phyloP scores from a whole-genome alignment of 2,329 filamentous ascomycete species.

The Exutisphaerella laricina region DNA sequence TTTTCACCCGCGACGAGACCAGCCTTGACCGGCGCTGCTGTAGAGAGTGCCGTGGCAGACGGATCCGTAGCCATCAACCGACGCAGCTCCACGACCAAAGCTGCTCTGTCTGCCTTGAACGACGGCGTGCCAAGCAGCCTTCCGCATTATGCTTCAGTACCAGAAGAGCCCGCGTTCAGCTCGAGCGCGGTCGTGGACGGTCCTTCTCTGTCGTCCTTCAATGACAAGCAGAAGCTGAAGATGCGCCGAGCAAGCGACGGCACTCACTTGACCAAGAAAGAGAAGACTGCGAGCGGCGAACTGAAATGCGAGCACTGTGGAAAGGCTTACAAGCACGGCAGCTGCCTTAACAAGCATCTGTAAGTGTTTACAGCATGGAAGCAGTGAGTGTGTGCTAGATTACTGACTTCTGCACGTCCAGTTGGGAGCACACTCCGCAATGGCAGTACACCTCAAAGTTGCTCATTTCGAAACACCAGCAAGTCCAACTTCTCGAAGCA shows the following conservation, averaged over 20 bases:
- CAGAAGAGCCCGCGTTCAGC: slow-evolving; percentile 32
- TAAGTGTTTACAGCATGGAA: slow-evolving; percentile 53
- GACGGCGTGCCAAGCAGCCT: slow-evolving; percentile 59
- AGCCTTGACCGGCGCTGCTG: slow-evolving; percentile 66
- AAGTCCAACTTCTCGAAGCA: slow-evolving; percentile 94
- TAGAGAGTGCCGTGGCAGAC: slow-evolving; percentile 56
- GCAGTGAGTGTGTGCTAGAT: not conserved
- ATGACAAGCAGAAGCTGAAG: slow-evolving; percentile 46
- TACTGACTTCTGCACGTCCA: slow-evolving; percentile 41
- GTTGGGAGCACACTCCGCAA: slow-evolving; percentile 98
- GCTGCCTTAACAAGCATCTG: slow-evolving; percentile 99
- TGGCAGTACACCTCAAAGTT: slow-evolving; percentile 97
- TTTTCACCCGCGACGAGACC: slow-evolving; percentile 68
- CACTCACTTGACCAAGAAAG: slow-evolving; percentile 72
- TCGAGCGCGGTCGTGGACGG: slow-evolving; percentile 61
- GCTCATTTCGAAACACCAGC: slow-evolving; percentile 98
- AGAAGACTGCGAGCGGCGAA: slow-evolving; percentile 76
- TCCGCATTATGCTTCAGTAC: slow-evolving; percentile 44
- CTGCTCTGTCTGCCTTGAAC: slow-evolving; percentile 42
- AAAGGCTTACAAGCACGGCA: slow-evolving; percentile 99
- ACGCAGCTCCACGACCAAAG: slow-evolving; percentile 65
- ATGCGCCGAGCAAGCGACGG: slow-evolving; percentile 74
- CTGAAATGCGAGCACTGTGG: slow-evolving; percentile 96
- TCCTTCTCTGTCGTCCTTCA: slow-evolving; percentile 50
- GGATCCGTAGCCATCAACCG: slow-evolving; percentile 54